These are phyloP conservation scores for Vanderwaltozyma polyspora DNA, from an alignment of 805 yeast genomes.

Conservation along the genomic window DNA sequence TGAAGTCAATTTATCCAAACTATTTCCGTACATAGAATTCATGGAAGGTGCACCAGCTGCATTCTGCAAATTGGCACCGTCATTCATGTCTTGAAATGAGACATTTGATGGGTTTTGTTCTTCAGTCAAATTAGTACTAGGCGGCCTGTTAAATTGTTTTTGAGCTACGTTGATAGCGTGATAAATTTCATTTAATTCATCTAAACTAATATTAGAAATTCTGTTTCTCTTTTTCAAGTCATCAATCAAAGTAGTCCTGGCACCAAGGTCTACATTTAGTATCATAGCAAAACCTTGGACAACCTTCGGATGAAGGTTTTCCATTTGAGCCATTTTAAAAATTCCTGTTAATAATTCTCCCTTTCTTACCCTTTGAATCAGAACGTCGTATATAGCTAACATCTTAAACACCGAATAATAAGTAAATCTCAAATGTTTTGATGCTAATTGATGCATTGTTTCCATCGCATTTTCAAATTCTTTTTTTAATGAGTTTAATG, in stretches of 20 bases:
- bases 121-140: neutral
- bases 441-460: conserved; percentile 15
- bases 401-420: conserved; percentile 25
- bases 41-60: neutral
- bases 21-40: too few relatives aligned
- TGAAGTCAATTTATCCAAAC: neutral
- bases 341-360: conserved; percentile 20
- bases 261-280: conserved; percentile 16
- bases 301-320: conserved; percentile 13
- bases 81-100: neutral
- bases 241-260: conserved; percentile 10
- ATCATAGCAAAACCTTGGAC: conserved; percentile 18
- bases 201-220: conserved; percentile 6
- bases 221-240: conserved; percentile 14
- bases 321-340: conserved; percentile 10
- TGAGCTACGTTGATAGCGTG: neutral
- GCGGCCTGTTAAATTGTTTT: neutral
- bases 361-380: conserved; percentile 20
- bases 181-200: conserved; percentile 6
- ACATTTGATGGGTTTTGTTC: neutral
- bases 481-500: conserved; percentile 13
- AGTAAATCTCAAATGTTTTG: conserved; percentile 20
- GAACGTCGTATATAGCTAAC: conserved; percentile 22
- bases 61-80: neutral
- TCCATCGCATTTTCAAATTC: conserved; percentile 19